A percentile compares a stretch with the other conserved stretches of the same genome.
Conservation (phyloP, 164 flowering plant species). For the Vitis rotundifolia region DNA sequence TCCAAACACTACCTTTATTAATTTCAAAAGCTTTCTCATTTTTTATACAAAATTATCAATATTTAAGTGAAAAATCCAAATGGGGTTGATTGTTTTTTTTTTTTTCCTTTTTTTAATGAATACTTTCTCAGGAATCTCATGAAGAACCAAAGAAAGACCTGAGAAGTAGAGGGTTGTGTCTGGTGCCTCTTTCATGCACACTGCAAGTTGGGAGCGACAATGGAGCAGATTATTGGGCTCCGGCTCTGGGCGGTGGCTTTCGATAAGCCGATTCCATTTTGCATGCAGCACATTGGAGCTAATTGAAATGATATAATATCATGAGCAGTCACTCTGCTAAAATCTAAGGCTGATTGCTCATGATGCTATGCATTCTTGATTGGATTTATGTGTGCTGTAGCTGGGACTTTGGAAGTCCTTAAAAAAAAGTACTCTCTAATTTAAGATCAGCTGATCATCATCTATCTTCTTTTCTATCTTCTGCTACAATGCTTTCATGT, state of each 20-base stretch:
- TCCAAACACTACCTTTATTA: no score
- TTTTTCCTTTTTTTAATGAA: no score
- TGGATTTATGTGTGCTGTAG: constrained; percentile 15
- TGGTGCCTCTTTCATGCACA: constrained; percentile 78
- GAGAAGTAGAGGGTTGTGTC: constrained; percentile 83
- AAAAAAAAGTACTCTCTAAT: background rate
- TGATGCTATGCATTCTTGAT: constrained; percentile 66
- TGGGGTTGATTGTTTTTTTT: no score
- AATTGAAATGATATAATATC: constrained; percentile 64
- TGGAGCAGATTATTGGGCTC: constrained; percentile 89
- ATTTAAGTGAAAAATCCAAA: background rate
- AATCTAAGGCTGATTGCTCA: constrained; percentile 84
- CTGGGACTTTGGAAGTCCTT: background rate
- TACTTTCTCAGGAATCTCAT: constrained; percentile 28
- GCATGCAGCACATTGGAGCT: constrained; percentile 18
- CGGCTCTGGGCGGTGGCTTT: constrained; percentile 31
- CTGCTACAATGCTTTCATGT: constrained; percentile 8
- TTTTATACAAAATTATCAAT: background rate
- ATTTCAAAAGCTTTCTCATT: no score
- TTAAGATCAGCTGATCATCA: background rate
- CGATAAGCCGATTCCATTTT: background rate
- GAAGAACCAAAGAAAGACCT: constrained; percentile 57
- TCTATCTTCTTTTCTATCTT: background rate
- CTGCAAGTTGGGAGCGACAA: constrained; percentile 76
- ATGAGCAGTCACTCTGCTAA: constrained; percentile 88